These are phyloP conservation scores for Trapa incisa DNA, from an alignment of 345 rosid genomes.

Conservation along the genomic window DNA sequence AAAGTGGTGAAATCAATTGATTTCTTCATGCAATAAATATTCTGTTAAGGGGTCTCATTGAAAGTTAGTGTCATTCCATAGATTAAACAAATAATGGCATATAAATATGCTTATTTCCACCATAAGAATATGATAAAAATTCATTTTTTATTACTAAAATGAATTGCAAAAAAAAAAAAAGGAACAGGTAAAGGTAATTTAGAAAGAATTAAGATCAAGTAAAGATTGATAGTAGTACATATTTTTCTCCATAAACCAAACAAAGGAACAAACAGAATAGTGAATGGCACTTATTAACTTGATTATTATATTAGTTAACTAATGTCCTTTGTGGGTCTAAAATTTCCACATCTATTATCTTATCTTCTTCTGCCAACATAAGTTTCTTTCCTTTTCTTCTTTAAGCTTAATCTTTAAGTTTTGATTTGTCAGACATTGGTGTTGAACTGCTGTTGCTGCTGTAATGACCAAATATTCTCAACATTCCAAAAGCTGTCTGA, in stretches of 20 bases:
- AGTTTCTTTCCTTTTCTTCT: background rate
- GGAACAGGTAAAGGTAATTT: background rate
- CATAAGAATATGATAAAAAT: too few species aligned
- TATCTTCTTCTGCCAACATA: background rate
- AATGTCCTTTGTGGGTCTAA: background rate
- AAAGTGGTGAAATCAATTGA: too few species aligned
- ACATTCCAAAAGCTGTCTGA: constrained; percentile 63
- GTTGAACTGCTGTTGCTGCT: constrained; percentile 61
- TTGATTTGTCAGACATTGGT: constrained; percentile 11
- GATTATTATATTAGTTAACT: background rate
- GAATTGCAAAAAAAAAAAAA: background rate
- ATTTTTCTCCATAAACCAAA: constrained; percentile 1
- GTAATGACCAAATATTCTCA: constrained; percentile 56
- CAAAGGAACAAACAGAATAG: constrained; percentile 1
- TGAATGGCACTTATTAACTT: background rate
- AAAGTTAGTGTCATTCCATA: too few species aligned
- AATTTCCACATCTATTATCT: background rate
- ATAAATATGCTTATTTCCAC: too few species aligned
- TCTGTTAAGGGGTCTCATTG: too few species aligned
- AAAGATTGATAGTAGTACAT: background rate
- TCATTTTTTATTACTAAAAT: background rate
- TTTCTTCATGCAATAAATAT: too few species aligned
- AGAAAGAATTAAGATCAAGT: background rate
- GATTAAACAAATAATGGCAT: too few species aligned
- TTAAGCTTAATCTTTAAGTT: too few species aligned